A percentile compares a stretch with the other conserved stretches of the same genome.
Conservation (phyloP, 129 eudicot species). For the Escallonia herrerae region DNA sequence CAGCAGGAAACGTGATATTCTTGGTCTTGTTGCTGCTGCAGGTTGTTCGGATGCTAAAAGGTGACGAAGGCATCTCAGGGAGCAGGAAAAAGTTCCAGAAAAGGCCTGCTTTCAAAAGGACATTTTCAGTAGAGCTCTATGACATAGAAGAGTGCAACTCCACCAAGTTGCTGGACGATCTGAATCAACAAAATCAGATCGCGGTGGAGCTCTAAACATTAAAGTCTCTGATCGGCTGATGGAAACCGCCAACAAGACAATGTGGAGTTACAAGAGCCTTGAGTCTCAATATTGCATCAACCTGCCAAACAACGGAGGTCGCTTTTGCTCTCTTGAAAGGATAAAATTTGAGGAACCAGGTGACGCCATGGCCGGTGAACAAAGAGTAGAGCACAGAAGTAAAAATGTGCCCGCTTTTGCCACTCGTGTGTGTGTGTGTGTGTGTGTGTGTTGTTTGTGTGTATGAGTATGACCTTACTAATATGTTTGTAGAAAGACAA, state of each 20-base stretch:
- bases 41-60: constrained; percentile 64
- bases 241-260: not conserved
- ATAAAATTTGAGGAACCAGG: constrained; percentile 1
- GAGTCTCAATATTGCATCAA: not conserved
- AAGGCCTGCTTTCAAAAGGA: constrained; percentile 49
- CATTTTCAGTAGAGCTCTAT: constrained; percentile 35
- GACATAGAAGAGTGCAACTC: constrained; percentile 35
- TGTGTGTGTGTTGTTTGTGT: too few relatives aligned
- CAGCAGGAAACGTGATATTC: not conserved
- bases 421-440: too few relatives aligned
- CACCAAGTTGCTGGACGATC: constrained; percentile 22
- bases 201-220: constrained; percentile 21
- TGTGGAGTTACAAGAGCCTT: constrained; percentile 2
- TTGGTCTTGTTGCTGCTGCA: constrained; percentile 19
- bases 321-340: constrained; percentile 6
- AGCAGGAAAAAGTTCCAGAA: constrained; percentile 35
- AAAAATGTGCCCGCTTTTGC: too few relatives aligned
- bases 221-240: not conserved
- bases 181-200: constrained; percentile 36
- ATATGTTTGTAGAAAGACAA: too few relatives aligned
- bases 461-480: too few relatives aligned
- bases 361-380: not conserved
- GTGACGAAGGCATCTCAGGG: constrained; percentile 30
- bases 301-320: not conserved
- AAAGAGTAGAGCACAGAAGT: too few relatives aligned